A percentile compares a stretch with the other conserved stretches of the same genome.
Conservation (phyloP, 1,284 basidiomycete genomes). For the Cystobasidium slooffiae region DNA sequence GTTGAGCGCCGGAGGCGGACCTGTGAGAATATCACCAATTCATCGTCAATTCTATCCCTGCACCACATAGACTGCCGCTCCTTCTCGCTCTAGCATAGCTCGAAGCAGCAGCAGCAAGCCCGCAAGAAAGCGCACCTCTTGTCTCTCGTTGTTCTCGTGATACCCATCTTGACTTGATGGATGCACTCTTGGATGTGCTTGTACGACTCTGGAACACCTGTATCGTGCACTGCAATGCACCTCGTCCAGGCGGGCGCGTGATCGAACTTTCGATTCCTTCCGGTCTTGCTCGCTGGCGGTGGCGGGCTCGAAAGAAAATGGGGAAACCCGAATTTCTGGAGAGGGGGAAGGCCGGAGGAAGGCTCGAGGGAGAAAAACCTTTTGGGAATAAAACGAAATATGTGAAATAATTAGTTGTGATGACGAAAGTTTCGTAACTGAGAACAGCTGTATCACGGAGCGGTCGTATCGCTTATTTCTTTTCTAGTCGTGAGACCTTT, state of each 20-base stretch:
- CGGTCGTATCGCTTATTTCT: too few species aligned
- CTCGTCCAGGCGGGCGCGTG: background rate
- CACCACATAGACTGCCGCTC: background rate
- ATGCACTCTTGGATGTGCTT: slow-evolving; percentile 24
- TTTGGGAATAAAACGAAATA: too few species aligned
- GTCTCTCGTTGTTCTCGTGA: slow-evolving; percentile 34
- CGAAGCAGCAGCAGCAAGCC: background rate
- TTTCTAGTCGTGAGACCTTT: too few species aligned
- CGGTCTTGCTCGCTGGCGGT: too few species aligned
- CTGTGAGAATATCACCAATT: background rate
- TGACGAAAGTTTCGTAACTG: too few species aligned
- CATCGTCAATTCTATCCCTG: slow-evolving; percentile 17
- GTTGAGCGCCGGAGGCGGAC: slow-evolving; percentile 46
- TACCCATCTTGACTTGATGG: slow-evolving; percentile 35
- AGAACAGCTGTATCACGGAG: too few species aligned
- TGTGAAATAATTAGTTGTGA: too few species aligned
- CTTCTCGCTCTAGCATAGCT: background rate
- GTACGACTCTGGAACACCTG: slow-evolving; percentile 5
- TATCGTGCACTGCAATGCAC: background rate
- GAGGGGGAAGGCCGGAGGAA: too few species aligned
- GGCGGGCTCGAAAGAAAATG: too few species aligned
- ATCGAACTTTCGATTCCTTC: too few species aligned
- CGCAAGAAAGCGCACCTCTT: slow-evolving; percentile 32
- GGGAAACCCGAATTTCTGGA: too few species aligned
- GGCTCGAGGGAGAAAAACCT: too few species aligned